Evolutionary conservation across 139 green algal genomes (phyloP).

Genomic region (Coccomyxa sp.): DNA sequence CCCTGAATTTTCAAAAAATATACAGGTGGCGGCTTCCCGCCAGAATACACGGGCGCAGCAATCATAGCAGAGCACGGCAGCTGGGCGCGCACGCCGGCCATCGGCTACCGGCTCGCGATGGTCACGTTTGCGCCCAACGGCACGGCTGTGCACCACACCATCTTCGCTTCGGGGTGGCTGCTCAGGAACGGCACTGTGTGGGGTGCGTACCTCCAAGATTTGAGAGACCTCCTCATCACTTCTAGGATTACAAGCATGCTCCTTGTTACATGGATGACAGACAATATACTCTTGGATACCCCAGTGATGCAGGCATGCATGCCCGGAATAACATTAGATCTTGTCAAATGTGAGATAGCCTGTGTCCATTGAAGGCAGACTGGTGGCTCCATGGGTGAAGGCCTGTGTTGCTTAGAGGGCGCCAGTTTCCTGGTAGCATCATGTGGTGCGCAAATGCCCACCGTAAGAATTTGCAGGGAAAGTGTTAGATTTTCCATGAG

Average conservation of each 20-base stretch:
- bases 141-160: not conserved
- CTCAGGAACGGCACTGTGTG: not conserved
- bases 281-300: not conserved
- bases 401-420: too few relatives aligned
- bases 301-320: not conserved
- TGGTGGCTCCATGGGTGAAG: too few relatives aligned
- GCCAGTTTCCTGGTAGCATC: too few relatives aligned
- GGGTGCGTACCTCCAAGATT: not conserved
- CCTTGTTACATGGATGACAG: not conserved
- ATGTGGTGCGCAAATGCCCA: too few relatives aligned
- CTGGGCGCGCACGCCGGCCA: slow-evolving; percentile 11
- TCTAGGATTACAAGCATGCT: not conserved
- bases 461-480: too few relatives aligned
- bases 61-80: slow-evolving; percentile 42
- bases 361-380: too few relatives aligned
- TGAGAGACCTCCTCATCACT: not conserved
- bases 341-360: not conserved
- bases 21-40: slow-evolving; percentile 21
- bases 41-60: slow-evolving; percentile 22
- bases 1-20: not conserved
- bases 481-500: too few relatives aligned
- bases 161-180: slow-evolving; percentile 21
- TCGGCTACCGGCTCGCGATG: slow-evolving; percentile 18
- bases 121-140: not conserved
- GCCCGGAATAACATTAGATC: not conserved